Evolutionary conservation across 2,329 filamentous ascomycete species (phyloP), one percentile per base, ranked within the genome.

Genomic region (Xylogone sp.): DNA sequence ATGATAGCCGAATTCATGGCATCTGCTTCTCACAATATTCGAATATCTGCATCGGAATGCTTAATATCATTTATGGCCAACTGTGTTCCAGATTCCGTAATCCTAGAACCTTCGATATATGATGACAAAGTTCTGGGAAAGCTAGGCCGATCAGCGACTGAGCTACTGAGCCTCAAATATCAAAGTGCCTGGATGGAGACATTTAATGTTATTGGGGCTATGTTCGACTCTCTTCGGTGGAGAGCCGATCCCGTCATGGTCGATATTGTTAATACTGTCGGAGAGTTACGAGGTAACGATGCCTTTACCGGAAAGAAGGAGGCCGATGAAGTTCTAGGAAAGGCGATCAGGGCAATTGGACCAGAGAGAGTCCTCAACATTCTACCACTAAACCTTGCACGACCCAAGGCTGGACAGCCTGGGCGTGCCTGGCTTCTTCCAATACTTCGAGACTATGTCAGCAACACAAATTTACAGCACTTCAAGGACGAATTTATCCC

Each of bases 401-500:
- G 87, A 65, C 88, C 91, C 20, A 83, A 83, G 57, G 80, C 84
- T 61, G 88, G 87, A 16, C 83, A 96, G 64, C 82, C 88, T 21
- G 94, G 94, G 48, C 81, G 94, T 65, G 94, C 94, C 16, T 99
- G 94, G 94, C 82, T 99, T 73, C 80, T 99, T 48, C 94, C 94
- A 1, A 83, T 97, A 48, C 81, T 99, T 55, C 84, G 94, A 59
- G 91, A 97, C 66, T 88, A 88, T 62, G 88, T 93, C 9, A 88
- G 88, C 66, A 97, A 97, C 72, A 95, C 94, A 1, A 84, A 87
- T 53, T 75, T 99, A 12, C 77, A 79, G 1, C 91, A 97, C 68
- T 99, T 99, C 77, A 86, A 85, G 60, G 75, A 78, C 2, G 90
- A 95, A 63, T 84, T 99, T 69, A 84, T 97, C 5, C 91, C 94